Evolutionary conservation across 805 yeast species (phyloP), one percentile per base, ranked within the genome.

Genomic region (Myxozyma sirexii): DNA sequence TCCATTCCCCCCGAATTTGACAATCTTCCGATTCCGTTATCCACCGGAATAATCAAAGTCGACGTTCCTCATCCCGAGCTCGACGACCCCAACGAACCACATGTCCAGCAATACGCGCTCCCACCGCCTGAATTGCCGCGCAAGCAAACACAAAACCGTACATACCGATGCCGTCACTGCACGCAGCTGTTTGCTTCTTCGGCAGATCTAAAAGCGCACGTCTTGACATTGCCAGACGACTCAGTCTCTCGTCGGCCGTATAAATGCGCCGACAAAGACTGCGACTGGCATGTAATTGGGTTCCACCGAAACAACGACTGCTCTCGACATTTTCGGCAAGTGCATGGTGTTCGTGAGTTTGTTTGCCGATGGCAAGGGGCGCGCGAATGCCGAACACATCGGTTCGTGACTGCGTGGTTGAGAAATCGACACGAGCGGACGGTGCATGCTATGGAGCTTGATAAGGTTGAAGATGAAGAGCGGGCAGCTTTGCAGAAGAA

Each of bases 271-370:
- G 57, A 57, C 23, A 26, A 33, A 33, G n/a, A 23, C 24, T 61
- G 65, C 55, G 65, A 61, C 51, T 61, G 65, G 65, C 48, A 54
- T 26, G 57, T 54, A 2, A 61, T 61, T 38, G 65, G 65, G 19
- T 61, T 61, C 47, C 62, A 61, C 33, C 55, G 65, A 29, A 54
- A 61, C 43, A 61, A 61, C 41, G 65, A 61, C 59, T 61, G 65
- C 59, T 24, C 62, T 8, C 48, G 65, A 13, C 65, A 61, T 38
- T 61, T 26, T 35, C 39, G 65, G 3, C 65, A 61, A 49, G 63
- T 61, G 10, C 65, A 61, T 44, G 65, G 62, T 17, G 62, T 61
- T 15, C 53, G 65, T 12, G 65, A 61, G 39, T 58, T 54, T 37
- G 62, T 54, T 17, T 61, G 65, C 44, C 52, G 65, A 12, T 61